phyloP scores from a whole-genome alignment of 2,329 filamentous ascomycete genomes.

The Trichoderma asperellum region DNA sequence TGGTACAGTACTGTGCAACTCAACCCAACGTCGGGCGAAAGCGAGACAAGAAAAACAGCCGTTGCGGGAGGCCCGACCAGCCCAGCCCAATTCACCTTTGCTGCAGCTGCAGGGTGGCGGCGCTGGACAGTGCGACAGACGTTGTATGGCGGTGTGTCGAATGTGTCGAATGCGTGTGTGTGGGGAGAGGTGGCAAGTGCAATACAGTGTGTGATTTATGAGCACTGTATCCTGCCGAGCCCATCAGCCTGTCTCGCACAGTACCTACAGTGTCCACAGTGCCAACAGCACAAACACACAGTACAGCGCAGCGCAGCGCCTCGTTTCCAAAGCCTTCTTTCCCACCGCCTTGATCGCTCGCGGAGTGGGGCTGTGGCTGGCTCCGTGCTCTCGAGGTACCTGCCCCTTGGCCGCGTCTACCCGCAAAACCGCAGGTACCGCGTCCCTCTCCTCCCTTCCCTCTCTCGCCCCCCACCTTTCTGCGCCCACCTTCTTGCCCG shows the following conservation, averaged over 20 bases:
- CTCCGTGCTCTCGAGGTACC: constrained; percentile 8
- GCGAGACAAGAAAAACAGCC: background rate
- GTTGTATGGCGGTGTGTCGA: constrained; percentile 11
- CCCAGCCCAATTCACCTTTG: background rate
- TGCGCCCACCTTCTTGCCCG: constrained; percentile 19
- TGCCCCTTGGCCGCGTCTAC: background rate
- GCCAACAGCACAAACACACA: background rate
- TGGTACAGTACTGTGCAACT: background rate
- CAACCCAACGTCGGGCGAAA: background rate
- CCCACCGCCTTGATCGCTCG: constrained; percentile 12
- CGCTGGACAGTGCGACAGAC: constrained; percentile 18
- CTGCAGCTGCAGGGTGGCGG: background rate
- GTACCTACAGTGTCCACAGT: background rate
- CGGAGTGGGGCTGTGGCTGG: background rate
- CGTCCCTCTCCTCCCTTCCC: constrained; percentile 32
- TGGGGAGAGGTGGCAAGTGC: background rate
- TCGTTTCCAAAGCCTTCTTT: constrained; percentile 8
- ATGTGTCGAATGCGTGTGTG: background rate
- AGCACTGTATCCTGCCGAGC: background rate
- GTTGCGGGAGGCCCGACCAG: background rate
- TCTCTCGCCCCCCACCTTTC: constrained; percentile 28
- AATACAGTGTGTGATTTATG: background rate
- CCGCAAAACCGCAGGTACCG: background rate
- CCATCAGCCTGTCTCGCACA: background rate
- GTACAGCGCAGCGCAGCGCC: background rate